A percentile compares a stretch with the other conserved stretches of the same genome.
Evolutionary conservation across 371 early-diverging fungal species (phyloP).

Genomic region (Circinella umbellata): DNA sequence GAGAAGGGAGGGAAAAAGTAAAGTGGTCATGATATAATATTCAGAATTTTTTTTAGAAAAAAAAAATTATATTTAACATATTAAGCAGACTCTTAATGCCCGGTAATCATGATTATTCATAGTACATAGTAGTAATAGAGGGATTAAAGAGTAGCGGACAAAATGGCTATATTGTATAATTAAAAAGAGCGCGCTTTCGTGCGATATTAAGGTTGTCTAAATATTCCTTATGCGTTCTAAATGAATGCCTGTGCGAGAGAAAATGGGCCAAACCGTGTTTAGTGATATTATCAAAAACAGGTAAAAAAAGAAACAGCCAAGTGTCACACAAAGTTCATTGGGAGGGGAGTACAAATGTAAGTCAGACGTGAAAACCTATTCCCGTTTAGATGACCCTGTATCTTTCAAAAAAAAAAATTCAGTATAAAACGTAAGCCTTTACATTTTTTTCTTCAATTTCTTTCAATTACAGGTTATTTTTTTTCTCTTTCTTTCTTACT

Average conservation of each 20-base stretch:
- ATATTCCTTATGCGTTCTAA: not conserved
- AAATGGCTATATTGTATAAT: no score
- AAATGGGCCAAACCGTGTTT: not conserved
- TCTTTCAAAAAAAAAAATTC: not conserved
- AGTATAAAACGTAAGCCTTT: not conserved
- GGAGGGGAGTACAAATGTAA: not conserved
- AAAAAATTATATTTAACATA: no score
- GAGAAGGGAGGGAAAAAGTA: not conserved
- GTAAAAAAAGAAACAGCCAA: slow-evolving; percentile 8
- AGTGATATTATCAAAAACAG: slow-evolving; percentile 10
- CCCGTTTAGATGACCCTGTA: slow-evolving; percentile 1
- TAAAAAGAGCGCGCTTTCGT: no score
- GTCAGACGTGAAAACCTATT: not conserved
- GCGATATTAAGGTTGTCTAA: no score
- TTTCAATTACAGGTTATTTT: no score
- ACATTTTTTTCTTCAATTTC: not conserved
- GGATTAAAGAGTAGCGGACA: no score
- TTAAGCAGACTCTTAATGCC: no score
- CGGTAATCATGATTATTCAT: no score
- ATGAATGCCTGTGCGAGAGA: slow-evolving; percentile 5
- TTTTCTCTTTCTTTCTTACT: no score
- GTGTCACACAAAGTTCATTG: slow-evolving; percentile 15
- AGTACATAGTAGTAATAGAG: no score
- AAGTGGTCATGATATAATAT: not conserved
- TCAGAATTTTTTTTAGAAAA: no score